Percentiles rank a stretch among this genome's conserved stretches.
Evolutionary conservation across 305 asterid species (phyloP).

Genomic region (Ajuga reptans): DNA sequence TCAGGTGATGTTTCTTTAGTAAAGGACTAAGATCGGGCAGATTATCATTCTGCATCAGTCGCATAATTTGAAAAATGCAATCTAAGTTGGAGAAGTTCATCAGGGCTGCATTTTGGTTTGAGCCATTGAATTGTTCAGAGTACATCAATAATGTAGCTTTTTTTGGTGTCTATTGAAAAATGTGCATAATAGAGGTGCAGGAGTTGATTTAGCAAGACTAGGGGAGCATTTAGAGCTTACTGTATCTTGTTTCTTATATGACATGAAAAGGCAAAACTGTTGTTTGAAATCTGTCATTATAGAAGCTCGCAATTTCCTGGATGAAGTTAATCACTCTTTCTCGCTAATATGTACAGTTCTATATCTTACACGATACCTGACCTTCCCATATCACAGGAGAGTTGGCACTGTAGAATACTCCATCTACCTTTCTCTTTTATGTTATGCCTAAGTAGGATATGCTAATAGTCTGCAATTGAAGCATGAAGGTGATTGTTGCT

Average conservation of each 20-base stretch:
- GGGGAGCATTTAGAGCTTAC: background rate
- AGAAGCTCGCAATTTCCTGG: background rate
- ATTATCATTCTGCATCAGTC: background rate
- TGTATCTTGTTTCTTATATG: background rate
- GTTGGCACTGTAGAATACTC: background rate
- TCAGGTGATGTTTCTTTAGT: background rate
- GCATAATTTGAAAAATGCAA: too few relatives aligned
- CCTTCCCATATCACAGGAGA: background rate
- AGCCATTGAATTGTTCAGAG: background rate
- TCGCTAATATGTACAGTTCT: background rate
- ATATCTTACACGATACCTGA: background rate
- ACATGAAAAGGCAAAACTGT: background rate
- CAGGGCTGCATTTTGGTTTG: background rate
- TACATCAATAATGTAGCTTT: background rate
- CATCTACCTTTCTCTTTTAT: background rate
- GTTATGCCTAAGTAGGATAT: background rate
- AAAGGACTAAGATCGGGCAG: background rate
- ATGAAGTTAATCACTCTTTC: background rate
- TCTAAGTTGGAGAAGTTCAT: too few relatives aligned
- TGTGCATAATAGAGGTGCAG: background rate
- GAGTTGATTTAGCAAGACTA: background rate
- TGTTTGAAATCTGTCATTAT: constrained; percentile 4
- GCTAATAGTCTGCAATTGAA: background rate
- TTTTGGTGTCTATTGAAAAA: background rate
- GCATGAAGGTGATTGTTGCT: background rate